phyloP scores from a whole-genome alignment of 2,329 filamentous ascomycete species.

The Ophiosphaerella narmari region DNA sequence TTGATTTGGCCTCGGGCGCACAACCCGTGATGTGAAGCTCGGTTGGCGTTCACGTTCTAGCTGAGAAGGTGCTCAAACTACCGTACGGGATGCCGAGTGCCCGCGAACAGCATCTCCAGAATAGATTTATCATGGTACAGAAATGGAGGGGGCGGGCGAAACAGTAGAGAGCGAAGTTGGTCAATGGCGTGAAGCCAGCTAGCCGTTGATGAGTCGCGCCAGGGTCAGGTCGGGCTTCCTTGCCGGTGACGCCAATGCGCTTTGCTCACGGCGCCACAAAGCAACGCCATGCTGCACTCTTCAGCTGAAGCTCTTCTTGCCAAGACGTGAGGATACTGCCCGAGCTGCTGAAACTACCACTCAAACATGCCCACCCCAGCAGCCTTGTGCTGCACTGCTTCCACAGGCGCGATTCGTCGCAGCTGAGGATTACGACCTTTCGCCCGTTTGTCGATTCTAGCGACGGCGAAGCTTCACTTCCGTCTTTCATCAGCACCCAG shows the following conservation, averaged over 20 bases:
- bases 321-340: conserved; percentile 27
- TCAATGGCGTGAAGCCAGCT: conserved; percentile 18
- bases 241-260: conserved; percentile 17
- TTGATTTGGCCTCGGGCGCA: conserved; percentile 6
- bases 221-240: conserved; percentile 25
- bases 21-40: conserved; percentile 11
- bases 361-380: conserved; percentile 34
- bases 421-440: conserved; percentile 41
- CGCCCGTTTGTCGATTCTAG: conserved; percentile 29
- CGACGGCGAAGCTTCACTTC: conserved; percentile 25
- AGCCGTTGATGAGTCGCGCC: conserved; percentile 18
- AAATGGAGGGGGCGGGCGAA: conserved; percentile 5
- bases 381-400: conserved; percentile 39
- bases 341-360: conserved; percentile 28
- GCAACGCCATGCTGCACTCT: conserved; percentile 35
- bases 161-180: conserved; percentile 10
- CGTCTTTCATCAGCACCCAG: conserved; percentile 18
- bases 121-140: conserved; percentile 7
- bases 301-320: conserved; percentile 38
- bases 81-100: conserved; percentile 7
- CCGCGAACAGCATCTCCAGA: neutral
- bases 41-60: conserved; percentile 24
- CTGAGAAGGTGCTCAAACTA: conserved; percentile 11
- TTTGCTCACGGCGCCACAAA: conserved; percentile 28
- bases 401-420: conserved; percentile 34